Evolutionary conservation across 2,329 filamentous ascomycete genomes (phyloP).

Genomic region (Fusarium guadeloupense): DNA sequence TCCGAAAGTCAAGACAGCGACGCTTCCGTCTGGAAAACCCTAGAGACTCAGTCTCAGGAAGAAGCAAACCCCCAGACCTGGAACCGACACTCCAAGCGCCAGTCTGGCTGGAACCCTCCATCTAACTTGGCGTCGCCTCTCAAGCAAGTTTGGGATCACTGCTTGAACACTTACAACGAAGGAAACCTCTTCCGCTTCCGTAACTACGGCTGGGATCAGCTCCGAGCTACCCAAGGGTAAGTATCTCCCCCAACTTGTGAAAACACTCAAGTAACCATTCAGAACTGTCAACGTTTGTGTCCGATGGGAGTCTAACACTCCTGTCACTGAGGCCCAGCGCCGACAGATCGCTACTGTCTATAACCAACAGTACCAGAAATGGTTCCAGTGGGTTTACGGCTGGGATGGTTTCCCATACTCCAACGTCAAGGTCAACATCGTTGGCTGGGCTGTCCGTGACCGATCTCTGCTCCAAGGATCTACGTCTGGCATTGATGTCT

Average conservation of each 20-base stretch:
- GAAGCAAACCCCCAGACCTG: not conserved
- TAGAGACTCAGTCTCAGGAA: not conserved
- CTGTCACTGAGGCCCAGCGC: conserved; percentile 51
- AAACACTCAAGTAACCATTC: no score
- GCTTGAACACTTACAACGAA: conserved; percentile 37
- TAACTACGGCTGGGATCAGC: conserved; percentile 47
- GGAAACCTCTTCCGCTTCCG: conserved; percentile 41
- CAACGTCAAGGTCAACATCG: conserved; percentile 51
- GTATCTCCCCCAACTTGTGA: conserved; percentile 1
- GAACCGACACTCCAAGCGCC: conserved; percentile 40
- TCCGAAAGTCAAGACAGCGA: not conserved
- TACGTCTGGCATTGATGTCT: conserved; percentile 50
- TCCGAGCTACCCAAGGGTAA: conserved; percentile 45
- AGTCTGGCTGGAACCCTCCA: conserved; percentile 42
- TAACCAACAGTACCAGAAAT: conserved; percentile 50
- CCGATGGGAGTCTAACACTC: conserved; percentile 52
- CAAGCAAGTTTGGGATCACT: conserved; percentile 44
- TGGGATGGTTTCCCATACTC: conserved; percentile 55
- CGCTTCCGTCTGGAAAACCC: not conserved
- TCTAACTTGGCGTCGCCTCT: conserved; percentile 35
- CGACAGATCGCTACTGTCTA: conserved; percentile 48
- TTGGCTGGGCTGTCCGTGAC: conserved; percentile 54
- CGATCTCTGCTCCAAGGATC: conserved; percentile 49
- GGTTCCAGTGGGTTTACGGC: conserved; percentile 53
- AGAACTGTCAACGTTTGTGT: conserved; percentile 47